phyloP scores from a whole-genome alignment of 2,329 filamentous ascomycete species.

The Blastomyces gilchristii region DNA sequence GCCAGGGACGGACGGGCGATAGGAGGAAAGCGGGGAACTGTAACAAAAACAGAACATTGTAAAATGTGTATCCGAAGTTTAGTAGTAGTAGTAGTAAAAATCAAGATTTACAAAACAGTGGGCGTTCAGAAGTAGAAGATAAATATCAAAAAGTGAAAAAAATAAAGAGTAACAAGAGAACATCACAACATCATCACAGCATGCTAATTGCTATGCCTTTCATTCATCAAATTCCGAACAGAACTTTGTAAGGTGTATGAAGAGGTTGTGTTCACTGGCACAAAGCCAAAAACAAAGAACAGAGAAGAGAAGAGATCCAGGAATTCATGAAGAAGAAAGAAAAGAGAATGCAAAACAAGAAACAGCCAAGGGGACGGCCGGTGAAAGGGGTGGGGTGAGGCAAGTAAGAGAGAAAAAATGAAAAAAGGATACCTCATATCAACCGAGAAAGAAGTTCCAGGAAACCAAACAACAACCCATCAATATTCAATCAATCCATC shows the following conservation, averaged over 20 bases:
- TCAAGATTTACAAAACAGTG: not conserved
- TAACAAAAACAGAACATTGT: not conserved
- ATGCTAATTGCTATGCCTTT: conserved; percentile 13
- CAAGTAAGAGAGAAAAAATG: not conserved
- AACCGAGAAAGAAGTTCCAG: not conserved
- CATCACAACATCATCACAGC: conserved; percentile 23
- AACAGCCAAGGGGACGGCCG: too few relatives aligned
- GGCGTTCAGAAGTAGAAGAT: conserved; percentile 6
- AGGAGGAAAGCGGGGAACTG: conserved; percentile 20
- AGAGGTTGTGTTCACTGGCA: not conserved
- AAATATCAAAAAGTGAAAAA: conserved; percentile 16
- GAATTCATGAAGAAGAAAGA: too few relatives aligned
- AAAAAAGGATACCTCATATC: not conserved
- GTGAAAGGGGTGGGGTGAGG: not conserved
- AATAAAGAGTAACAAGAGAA: conserved; percentile 23
- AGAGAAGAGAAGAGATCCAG: not conserved
- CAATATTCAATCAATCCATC: not conserved
- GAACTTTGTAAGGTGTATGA: not conserved
- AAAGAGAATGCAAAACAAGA: too few relatives aligned
- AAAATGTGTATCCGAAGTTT: not conserved
- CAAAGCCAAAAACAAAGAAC: not conserved
- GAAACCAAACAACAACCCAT: not conserved
- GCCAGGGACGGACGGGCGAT: conserved; percentile 23
- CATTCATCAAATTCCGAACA: not conserved
- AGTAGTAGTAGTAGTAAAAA: not conserved